A percentile compares a stretch with the other conserved stretches of the same genome.
These are phyloP conservation scores for Xylaria sp. DNA, from an alignment of 2,329 filamentous ascomycete genomes.

Conservation along the genomic window DNA sequence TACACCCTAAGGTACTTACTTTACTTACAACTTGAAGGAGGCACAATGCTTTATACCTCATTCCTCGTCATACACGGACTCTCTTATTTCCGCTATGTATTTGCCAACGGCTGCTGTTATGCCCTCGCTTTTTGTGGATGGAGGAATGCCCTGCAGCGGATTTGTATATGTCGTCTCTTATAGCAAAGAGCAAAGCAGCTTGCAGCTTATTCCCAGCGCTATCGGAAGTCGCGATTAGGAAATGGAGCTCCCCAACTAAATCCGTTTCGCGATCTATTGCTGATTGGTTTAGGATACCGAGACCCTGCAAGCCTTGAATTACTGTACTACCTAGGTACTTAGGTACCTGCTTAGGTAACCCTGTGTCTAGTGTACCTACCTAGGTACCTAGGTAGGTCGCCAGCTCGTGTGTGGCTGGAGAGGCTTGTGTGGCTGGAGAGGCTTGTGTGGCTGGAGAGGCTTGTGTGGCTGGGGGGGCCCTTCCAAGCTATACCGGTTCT, in stretches of 20 bases:
- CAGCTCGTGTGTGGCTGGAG: no score
- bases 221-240: conserved; percentile 32
- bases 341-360: not conserved
- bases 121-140: not conserved
- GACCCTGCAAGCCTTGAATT: conserved; percentile 12
- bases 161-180: no score
- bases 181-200: not conserved
- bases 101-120: no score
- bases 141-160: not conserved
- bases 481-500: no score
- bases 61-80: no score
- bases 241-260: conserved; percentile 40
- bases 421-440: no score
- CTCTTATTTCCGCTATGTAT: no score
- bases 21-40: no score
- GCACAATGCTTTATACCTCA: no score
- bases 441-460: no score
- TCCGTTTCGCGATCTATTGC: conserved; percentile 37
- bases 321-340: conserved; percentile 6
- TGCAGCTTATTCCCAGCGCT: conserved; percentile 11
- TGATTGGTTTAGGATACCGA: conserved; percentile 35
- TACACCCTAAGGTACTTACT: no score
- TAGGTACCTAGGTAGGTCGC: not conserved
- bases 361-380: not conserved
- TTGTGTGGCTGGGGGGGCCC: no score